Conservation (phyloP, 2,329 filamentous ascomycete species). For the Incumbomyces lentus region DNA sequence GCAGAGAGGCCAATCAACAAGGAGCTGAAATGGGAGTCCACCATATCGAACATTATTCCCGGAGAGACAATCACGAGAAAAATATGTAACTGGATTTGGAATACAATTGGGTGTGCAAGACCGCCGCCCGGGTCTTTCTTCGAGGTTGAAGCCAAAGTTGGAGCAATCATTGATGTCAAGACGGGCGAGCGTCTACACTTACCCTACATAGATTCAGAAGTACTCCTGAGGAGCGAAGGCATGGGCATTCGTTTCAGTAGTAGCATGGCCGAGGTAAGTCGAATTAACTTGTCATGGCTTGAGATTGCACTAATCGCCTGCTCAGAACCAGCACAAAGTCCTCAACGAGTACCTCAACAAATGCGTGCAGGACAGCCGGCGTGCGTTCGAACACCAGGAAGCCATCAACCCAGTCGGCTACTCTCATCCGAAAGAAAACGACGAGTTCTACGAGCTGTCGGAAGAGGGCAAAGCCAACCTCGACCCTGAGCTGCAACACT, state of each 20-base stretch:
- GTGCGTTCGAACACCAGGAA: constrained; percentile 25
- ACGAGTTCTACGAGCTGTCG: constrained; percentile 72
- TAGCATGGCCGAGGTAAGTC: constrained; percentile 74
- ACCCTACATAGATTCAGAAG: constrained; percentile 57
- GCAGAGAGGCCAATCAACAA: background rate
- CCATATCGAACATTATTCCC: constrained; percentile 60
- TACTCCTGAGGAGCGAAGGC: constrained; percentile 52
- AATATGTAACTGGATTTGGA: constrained; percentile 73
- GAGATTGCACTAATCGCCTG: constrained; percentile 14
- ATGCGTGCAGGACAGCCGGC: constrained; percentile 38
- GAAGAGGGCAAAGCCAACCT: constrained; percentile 48
- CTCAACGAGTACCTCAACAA: constrained; percentile 82
- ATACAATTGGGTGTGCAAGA: constrained; percentile 46
- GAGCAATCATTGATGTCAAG: constrained; percentile 59
- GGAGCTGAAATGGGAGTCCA: constrained; percentile 37
- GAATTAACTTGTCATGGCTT: constrained; percentile 1
- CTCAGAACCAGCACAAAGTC: constrained; percentile 63
- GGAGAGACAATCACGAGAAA: constrained; percentile 63
- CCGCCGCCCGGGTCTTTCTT: constrained; percentile 54
- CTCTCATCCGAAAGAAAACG: constrained; percentile 68
- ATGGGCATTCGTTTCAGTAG: constrained; percentile 59
- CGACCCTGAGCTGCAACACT: constrained; percentile 52
- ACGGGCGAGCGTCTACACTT: constrained; percentile 59
- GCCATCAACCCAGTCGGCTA: constrained; percentile 61
- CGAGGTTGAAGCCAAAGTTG: constrained; percentile 91